A percentile compares a stretch with the other conserved stretches of the same genome.
These are phyloP conservation scores for Backusella morwellensis DNA, from an alignment of 192 early-diverging fungal species.

Conservation along the genomic window DNA sequence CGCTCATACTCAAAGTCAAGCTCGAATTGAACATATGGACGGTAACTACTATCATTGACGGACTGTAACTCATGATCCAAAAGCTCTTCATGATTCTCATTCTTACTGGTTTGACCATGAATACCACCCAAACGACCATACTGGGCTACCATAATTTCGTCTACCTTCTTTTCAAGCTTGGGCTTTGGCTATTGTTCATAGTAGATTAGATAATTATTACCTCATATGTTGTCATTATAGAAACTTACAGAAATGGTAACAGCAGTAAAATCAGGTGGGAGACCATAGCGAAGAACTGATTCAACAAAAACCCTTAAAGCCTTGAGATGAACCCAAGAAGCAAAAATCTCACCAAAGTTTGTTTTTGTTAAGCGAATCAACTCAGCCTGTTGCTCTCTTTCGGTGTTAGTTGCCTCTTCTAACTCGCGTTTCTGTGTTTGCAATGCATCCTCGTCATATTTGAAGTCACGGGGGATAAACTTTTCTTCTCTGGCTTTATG, in stretches of 20 bases:
- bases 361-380: constrained; percentile 86
- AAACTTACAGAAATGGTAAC: constrained; percentile 64
- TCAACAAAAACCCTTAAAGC: constrained; percentile 95
- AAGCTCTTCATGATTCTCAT: constrained; percentile 60
- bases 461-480: constrained; percentile 95
- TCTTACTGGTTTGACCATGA: constrained; percentile 32
- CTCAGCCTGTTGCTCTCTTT: constrained; percentile 65
- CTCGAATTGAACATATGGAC: constrained; percentile 84
- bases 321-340: constrained; percentile 94
- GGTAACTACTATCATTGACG: constrained; percentile 87
- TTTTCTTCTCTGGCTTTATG: constrained; percentile 87
- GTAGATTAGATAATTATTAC: constrained; percentile 10
- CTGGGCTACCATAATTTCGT: constrained; percentile 72
- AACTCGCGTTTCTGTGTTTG: constrained; percentile 80
- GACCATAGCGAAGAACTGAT: constrained; percentile 93
- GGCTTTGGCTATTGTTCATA: constrained; percentile 54
- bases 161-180: constrained; percentile 82
- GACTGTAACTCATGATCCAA: constrained; percentile 82
- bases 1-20: constrained; percentile 51
- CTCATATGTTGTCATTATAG: background rate
- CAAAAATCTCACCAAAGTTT: constrained; percentile 92
- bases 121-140: constrained; percentile 86
- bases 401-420: constrained; percentile 46
- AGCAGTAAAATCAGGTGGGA: constrained; percentile 91
- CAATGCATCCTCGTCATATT: constrained; percentile 80